phyloP scores from a whole-genome alignment of 352 stramenopile species.

The Stephanocyclus meneghinianus region DNA sequence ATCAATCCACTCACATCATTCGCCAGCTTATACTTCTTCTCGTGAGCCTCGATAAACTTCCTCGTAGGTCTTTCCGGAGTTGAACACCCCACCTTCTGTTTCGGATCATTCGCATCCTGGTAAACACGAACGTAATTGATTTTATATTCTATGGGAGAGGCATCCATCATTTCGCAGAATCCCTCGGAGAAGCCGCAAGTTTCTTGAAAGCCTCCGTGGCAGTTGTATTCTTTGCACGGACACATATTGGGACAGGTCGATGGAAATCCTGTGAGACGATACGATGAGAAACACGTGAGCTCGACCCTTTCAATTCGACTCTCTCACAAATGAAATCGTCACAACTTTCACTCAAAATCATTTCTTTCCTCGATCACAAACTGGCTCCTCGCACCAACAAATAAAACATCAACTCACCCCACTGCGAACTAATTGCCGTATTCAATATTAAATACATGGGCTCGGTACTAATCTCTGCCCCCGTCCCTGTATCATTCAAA shows the following conservation, averaged over 20 bases:
- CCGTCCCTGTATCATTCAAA: constrained; percentile 63
- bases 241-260: constrained; percentile 64
- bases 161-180: constrained; percentile 80
- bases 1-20: constrained; percentile 44
- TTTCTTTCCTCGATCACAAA: neutral
- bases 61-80: constrained; percentile 89
- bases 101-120: constrained; percentile 86
- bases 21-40: constrained; percentile 72
- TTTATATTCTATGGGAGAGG: constrained; percentile 61
- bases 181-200: constrained; percentile 76
- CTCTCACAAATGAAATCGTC: neutral
- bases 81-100: constrained; percentile 88
- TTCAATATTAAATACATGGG: constrained; percentile 93
- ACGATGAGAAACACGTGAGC: neutral
- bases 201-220: constrained; percentile 60
- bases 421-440: constrained; percentile 88
- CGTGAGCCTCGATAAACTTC: constrained; percentile 90
- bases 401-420: constrained; percentile 72
- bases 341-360: neutral
- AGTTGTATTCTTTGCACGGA: constrained; percentile 74
- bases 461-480: constrained; percentile 84
- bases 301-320: neutral
- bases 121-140: constrained; percentile 96
- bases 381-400: neutral
- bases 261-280: constrained; percentile 64